Evolutionary conservation across 2,329 filamentous ascomycete genomes (phyloP), one percentile per base, ranked within the genome.

Genomic region (Fusarium decemcellulare): DNA sequence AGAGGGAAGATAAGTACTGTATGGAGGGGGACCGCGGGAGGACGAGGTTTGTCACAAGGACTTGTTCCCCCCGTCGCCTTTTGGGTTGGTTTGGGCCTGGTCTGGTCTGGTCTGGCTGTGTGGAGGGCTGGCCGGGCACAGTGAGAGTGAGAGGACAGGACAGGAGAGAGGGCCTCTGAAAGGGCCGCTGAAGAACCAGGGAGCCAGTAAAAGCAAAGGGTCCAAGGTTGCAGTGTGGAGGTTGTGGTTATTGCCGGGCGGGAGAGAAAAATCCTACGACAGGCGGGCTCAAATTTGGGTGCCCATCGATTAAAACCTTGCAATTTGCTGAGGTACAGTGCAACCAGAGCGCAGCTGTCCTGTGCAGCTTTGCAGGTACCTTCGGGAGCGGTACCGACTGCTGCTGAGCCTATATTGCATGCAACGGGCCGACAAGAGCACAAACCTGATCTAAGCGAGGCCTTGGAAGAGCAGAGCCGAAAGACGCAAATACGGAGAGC

Each of bases 21-120:
- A 50, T 72, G 66, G 73, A 71, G 70, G 70, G 67, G 73, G 61
- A 57, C 47, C 34, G 48, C 62, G 63, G 67, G 67, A 73, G 64
- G 71, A 64, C 56, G 66, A 53, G 46, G 53, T 52, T 70, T 70
- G 72, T 74, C 72, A 72, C 67, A 72, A 74, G 70, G 69, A 68
- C 63, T 59, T 23, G 55, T 12, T 23, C 37, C 55, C 53, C 59
- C 54, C 50, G 59, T 46, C 52, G 57, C 43, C 55, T 34, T 55
- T 52, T 37, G 61, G 23, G 23, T 23, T 23, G 23, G 23, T 23
- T 23, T 23, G 23, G 23, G 23, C 23, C 23, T 23, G 23, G 23
- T 23, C 23, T 23, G 23, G 23, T 23, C 23, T 23, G 23, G 23
- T 23, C 23, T 34, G 48, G 32, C 12, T 34, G 48, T 67, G 54